These are phyloP conservation scores for Ceratocystis albifundus DNA, from an alignment of 2,329 filamentous ascomycete genomes.

Conservation along the genomic window DNA sequence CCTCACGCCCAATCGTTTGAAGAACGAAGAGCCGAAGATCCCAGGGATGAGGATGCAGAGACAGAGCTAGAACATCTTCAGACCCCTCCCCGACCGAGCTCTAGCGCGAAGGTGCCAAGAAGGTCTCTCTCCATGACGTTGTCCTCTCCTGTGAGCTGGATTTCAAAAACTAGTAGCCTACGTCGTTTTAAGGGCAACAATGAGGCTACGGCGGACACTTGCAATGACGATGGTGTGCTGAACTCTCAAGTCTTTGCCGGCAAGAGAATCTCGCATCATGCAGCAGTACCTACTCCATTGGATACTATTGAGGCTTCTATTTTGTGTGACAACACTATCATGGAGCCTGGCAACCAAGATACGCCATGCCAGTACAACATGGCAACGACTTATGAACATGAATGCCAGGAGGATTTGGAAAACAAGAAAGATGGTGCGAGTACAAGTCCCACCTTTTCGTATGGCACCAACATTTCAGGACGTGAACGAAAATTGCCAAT, in stretches of 20 bases:
- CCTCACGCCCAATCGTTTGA: background rate
- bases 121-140: constrained; percentile 52
- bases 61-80: background rate
- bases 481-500: constrained; percentile 25
- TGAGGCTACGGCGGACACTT: background rate
- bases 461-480: background rate
- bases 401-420: constrained; percentile 1
- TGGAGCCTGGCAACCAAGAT: constrained; percentile 13
- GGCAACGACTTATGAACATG: background rate
- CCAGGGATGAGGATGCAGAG: background rate
- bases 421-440: background rate
- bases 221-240: background rate
- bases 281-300: constrained; percentile 16
- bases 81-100: background rate
- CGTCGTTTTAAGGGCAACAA: constrained; percentile 41
- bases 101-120: constrained; percentile 3
- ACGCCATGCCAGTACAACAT: constrained; percentile 13
- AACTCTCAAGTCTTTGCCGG: background rate
- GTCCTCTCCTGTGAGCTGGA: constrained; percentile 45
- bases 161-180: constrained; percentile 45
- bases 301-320: constrained; percentile 23
- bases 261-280: constrained; percentile 18
- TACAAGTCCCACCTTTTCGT: background rate
- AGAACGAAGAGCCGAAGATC: background rate
- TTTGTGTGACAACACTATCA: constrained; percentile 19